These are phyloP conservation scores for Sclerotiophoma versabilis DNA, from an alignment of 2,329 filamentous ascomycete genomes.

Conservation along the genomic window DNA sequence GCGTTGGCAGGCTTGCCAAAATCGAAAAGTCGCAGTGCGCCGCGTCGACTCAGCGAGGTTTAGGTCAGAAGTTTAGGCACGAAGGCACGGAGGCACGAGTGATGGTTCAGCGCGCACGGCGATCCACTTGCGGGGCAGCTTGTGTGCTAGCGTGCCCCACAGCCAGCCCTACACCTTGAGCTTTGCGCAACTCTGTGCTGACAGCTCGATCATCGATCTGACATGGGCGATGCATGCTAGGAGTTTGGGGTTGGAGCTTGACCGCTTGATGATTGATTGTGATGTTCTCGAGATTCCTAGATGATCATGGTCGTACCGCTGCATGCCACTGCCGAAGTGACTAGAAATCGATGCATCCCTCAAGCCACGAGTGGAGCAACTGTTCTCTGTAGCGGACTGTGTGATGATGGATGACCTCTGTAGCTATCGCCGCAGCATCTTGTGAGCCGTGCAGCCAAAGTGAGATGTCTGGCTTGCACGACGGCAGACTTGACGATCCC, in stretches of 20 bases:
- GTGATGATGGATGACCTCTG: too few species aligned
- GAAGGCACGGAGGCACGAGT: conserved; percentile 20
- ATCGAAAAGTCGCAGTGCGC: not conserved
- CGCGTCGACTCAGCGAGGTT: not conserved
- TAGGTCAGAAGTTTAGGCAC: conserved; percentile 20
- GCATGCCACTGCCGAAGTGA: not conserved
- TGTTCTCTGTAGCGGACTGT: not conserved
- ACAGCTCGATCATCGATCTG: conserved; percentile 1
- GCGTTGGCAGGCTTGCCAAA: not conserved
- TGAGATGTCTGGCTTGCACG: conserved; percentile 5
- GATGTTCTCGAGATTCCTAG: not conserved
- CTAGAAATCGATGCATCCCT: not conserved
- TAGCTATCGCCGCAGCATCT: not conserved
- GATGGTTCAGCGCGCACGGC: conserved; percentile 7
- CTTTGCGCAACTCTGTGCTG: conserved; percentile 2
- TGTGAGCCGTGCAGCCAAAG: not conserved
- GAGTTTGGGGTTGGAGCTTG: not conserved
- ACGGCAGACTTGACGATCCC: conserved; percentile 6
- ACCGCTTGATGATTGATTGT: not conserved
- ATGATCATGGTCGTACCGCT: not conserved
- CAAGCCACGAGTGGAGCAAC: not conserved
- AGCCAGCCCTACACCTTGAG: conserved; percentile 20
- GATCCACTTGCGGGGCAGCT: conserved; percentile 11
- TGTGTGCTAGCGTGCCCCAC: conserved; percentile 8
- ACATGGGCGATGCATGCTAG: not conserved